Percentiles rank a stretch among this genome's conserved stretches.
phyloP scores from a whole-genome alignment of 2,329 filamentous ascomycete species.

The Colletotrichum brevisporum region DNA sequence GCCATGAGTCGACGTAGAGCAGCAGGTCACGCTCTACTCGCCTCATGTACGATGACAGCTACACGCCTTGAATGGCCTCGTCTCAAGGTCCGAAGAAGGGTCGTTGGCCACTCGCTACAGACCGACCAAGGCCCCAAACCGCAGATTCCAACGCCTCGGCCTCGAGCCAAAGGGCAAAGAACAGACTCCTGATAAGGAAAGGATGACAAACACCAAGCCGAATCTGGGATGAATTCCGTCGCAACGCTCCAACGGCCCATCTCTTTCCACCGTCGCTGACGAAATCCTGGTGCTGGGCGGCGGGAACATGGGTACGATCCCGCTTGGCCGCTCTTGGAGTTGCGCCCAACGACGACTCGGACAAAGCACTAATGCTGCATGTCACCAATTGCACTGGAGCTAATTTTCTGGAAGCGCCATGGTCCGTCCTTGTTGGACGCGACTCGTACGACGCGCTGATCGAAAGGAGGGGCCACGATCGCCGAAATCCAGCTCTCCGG shows the following conservation, averaged over 20 bases:
- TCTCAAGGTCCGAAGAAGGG: neutral
- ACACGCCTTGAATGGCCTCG: neutral
- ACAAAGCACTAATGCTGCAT: conserved; percentile 39
- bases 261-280: conserved; percentile 31
- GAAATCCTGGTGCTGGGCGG: conserved; percentile 29
- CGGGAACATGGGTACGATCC: conserved; percentile 34
- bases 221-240: conserved; percentile 36
- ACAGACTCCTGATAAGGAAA: conserved; percentile 21
- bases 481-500: conserved; percentile 2
- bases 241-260: conserved; percentile 34
- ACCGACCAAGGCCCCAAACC: neutral
- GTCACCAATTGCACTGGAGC: conserved; percentile 35
- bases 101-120: neutral
- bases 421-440: conserved; percentile 20
- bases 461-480: conserved; percentile 28
- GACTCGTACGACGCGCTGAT: conserved; percentile 38
- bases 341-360: conserved; percentile 24
- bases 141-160: conserved; percentile 6
- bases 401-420: conserved; percentile 32
- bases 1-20: neutral
- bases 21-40: conserved; percentile 17
- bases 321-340: conserved; percentile 35
- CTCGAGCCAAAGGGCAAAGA: conserved; percentile 6
- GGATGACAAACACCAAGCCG: conserved; percentile 36
- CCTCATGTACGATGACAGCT: neutral